phyloP scores from a whole-genome alignment of 495 filamentous ascomycete species.

The Entonaema liquescens region DNA sequence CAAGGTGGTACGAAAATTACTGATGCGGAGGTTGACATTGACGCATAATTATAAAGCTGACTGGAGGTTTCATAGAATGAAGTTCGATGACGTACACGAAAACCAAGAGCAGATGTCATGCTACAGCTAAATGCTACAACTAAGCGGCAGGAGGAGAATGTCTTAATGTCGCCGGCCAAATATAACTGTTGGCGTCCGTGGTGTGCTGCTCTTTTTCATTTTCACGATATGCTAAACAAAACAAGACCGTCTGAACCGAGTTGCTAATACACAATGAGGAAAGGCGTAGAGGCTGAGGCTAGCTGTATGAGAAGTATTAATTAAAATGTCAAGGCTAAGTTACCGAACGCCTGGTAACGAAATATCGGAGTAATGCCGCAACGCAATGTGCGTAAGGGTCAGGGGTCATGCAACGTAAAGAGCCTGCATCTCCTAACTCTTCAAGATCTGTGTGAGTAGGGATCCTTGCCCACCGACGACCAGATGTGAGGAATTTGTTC shows the following conservation, averaged over 20 bases:
- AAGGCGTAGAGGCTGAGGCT: neutral
- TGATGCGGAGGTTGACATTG: neutral
- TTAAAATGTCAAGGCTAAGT: slow-evolving; percentile 5
- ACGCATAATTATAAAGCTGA: neutral
- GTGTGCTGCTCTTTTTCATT: slow-evolving; percentile 28
- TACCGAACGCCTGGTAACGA: slow-evolving; percentile 22
- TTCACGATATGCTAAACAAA: neutral
- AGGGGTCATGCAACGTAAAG: neutral
- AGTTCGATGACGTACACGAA: neutral
- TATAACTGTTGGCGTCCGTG: neutral
- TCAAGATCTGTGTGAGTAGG: neutral
- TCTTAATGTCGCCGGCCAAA: slow-evolving; percentile 15
- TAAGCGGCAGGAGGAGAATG: neutral
- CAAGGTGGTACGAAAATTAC: slow-evolving; percentile 7
- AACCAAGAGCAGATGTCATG: neutral
- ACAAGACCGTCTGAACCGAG: neutral
- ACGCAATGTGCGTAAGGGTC: neutral
- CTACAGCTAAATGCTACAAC: neutral
- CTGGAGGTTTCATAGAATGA: neutral
- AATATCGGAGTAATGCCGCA: slow-evolving; percentile 1
- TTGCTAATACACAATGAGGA: neutral
- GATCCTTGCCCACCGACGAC: too few species aligned
- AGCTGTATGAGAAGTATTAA: neutral
- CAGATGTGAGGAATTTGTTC: neutral
- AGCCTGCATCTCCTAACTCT: neutral